A percentile compares a stretch with the other conserved stretches of the same genome.
Conservation (phyloP, 2,329 filamentous ascomycete species). For the Fusarium camptoceras region DNA sequence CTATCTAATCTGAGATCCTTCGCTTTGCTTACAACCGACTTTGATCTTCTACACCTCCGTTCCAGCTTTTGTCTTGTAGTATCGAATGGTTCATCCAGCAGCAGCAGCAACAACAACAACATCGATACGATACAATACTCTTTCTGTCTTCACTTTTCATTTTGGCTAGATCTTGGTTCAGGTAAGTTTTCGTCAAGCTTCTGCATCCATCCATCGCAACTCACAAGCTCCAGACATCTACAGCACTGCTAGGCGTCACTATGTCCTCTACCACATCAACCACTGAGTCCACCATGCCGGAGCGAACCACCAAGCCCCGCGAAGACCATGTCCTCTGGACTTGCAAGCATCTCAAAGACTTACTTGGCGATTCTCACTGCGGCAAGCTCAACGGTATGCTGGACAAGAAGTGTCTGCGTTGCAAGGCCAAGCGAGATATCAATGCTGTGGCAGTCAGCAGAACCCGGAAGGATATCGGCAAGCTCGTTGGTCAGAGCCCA, state of each 20-base stretch:
- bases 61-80: rapidly evolving
- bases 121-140: rapidly evolving
- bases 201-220: rapidly evolving
- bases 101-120: background rate
- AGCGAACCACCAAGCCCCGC: background rate
- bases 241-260: too few relatives aligned
- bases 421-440: background rate
- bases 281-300: background rate
- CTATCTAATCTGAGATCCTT: background rate
- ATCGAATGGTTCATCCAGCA: background rate
- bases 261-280: background rate
- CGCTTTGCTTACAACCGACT: rapidly evolving
- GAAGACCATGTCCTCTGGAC: background rate
- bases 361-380: background rate
- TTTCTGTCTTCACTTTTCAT: too few relatives aligned
- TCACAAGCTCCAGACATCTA: background rate
- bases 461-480: rapidly evolving
- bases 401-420: background rate
- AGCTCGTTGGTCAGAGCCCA: rapidly evolving
- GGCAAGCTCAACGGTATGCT: background rate
- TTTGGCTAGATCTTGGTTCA: background rate
- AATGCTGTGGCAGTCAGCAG: background rate
- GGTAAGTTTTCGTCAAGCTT: background rate
- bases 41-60: background rate
- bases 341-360: background rate